A percentile compares a stretch with the other conserved stretches of the same genome.
Evolutionary conservation across 2,329 filamentous ascomycete genomes (phyloP).

Genomic region (Fusarium sterilihyphosum): DNA sequence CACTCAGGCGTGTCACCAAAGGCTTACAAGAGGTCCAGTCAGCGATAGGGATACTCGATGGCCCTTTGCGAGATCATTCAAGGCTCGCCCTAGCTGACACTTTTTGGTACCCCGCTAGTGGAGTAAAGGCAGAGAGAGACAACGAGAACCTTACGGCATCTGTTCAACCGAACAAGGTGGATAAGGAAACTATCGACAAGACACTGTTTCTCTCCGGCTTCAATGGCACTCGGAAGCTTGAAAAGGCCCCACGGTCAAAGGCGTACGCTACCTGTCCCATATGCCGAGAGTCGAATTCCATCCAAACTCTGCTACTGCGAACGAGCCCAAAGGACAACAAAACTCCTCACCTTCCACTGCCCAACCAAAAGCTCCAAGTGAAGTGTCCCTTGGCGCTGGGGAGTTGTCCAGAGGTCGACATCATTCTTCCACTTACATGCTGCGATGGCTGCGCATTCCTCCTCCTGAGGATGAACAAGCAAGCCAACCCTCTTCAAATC

Average conservation of each 20-base stretch:
- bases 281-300: background rate
- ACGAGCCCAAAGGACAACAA: background rate
- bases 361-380: background rate
- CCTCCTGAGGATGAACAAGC: background rate
- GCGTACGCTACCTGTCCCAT: background rate
- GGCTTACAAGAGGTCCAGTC: background rate
- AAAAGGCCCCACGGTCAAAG: background rate
- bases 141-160: background rate
- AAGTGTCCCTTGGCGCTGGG: background rate
- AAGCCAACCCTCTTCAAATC: fast-evolving
- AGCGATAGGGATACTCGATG: background rate
- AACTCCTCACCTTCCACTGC: background rate
- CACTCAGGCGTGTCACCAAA: background rate
- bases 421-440: background rate
- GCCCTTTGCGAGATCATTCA: background rate
- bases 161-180: fast-evolving
- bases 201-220: background rate
- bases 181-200: background rate
- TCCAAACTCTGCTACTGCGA: background rate
- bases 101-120: background rate
- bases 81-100: background rate
- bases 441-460: background rate
- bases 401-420: background rate
- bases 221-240: background rate
- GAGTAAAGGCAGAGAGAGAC: background rate